Evolutionary conservation across 2,329 filamentous ascomycete species (phyloP).

Genomic region (Talaromyces sp.): DNA sequence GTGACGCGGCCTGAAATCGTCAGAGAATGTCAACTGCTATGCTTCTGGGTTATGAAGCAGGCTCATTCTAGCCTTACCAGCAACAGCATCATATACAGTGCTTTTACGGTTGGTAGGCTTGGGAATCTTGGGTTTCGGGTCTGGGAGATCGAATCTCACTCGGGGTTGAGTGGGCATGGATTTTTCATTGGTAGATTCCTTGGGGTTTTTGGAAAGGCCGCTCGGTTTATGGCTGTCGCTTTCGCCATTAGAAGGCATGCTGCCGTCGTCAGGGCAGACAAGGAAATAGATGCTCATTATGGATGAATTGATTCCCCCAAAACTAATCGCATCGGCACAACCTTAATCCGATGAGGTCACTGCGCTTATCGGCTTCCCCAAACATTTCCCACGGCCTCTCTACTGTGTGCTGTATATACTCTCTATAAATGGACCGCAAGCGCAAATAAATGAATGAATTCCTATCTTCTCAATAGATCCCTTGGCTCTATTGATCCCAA

Average conservation of each 20-base stretch:
- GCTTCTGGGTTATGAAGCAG: background rate
- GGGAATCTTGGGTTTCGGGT: background rate
- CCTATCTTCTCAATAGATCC: slow-evolving; percentile 74
- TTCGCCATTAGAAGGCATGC: background rate
- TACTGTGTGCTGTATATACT: background rate
- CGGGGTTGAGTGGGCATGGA: background rate
- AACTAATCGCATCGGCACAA: slow-evolving; percentile 24
- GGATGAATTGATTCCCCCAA: background rate
- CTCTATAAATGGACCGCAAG: slow-evolving; percentile 14
- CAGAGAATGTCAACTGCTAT: slow-evolving; percentile 4
- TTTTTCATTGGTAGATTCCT: background rate
- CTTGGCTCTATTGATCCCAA: slow-evolving; percentile 67
- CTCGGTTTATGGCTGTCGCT: background rate
- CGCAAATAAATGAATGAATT: slow-evolving; percentile 67
- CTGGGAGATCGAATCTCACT: slow-evolving; percentile 7
- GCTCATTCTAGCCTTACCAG: slow-evolving; percentile 45
- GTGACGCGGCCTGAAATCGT: slow-evolving; percentile 50
- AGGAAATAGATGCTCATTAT: background rate
- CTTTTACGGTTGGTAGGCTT: slow-evolving; percentile 34
- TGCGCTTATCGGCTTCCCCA: background rate
- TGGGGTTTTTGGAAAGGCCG: background rate
- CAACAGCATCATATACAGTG: slow-evolving; percentile 62
- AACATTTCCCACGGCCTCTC: no score
- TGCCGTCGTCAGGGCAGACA: no score
- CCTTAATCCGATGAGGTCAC: slow-evolving; percentile 35